Base-by-base conservation (phyloP, 495 filamentous ascomycete genomes). In the Cercophora sp. region DNA sequence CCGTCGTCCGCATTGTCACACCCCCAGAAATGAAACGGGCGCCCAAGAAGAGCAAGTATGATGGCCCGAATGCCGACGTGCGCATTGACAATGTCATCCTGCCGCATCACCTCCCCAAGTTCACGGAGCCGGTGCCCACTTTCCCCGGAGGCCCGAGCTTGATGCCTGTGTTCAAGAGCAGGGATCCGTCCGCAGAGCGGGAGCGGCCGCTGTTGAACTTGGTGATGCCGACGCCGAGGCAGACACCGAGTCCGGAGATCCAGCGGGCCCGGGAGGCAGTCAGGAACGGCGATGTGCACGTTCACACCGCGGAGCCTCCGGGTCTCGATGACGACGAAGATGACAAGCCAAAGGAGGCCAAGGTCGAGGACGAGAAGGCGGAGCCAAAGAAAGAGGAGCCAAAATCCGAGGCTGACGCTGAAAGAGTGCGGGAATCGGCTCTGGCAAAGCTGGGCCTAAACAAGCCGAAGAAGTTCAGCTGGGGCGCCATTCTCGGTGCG, bases 61-160 rank as follows among this genome's bases (percentile, higher is more conserved):
- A 74, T 48, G 74, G 62, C 13, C 79, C 77, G n/a, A 73, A 81
- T 48, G 79, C 79, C 27, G 79, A 81, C 60, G 78, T 80, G 29
- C 60, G 67, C 11, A 70, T 76, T 48, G 77, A 80, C 51, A 71
- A 79, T 48, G 56, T 75, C 25, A 65, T 81, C 34, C 54, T 65
- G 56, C 73, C 74, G 3, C 41, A 53, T 19, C 68, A 75, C 4
- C 27, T 70, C 22, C 42, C 20, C 36, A 58, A 34, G 34, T 75
- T 67, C 52, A 58, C 52, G 11, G 51, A 52, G 3, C 52, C 60
- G 8, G 45, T 36, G 9, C 8, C 45, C 0, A 46, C 27, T 29
- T 51, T 2, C 36, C 22, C 37, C 20, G 20, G 11, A 53, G 51
- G 10, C 6, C 31, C 0, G 51, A 18, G 10, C 23, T 25, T 59